Conservation (phyloP, 148 eudicot genomes). For the Rhododendron griersonianum region DNA sequence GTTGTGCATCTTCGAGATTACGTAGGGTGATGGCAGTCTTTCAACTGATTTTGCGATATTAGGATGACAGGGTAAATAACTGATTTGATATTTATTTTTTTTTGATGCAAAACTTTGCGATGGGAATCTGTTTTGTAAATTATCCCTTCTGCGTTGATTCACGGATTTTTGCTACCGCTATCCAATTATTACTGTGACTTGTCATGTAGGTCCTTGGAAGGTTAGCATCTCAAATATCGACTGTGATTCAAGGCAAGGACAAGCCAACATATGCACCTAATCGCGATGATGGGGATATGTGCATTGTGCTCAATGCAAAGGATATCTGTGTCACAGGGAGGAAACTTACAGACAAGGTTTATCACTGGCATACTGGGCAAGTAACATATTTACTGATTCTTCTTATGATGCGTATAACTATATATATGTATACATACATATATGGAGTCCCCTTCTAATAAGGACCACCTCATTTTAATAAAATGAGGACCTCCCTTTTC, state of each 20-base stretch:
- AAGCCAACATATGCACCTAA: constrained; percentile 88
- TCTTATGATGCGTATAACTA: not conserved
- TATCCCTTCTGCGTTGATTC: not conserved
- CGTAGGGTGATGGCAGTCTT: not conserved
- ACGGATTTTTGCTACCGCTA: not conserved
- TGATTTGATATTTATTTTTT: not conserved
- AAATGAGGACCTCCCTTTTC: too few species aligned
- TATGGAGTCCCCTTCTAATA: too few species aligned
- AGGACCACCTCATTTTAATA: too few species aligned
- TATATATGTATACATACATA: not conserved
- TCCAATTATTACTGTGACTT: not conserved
- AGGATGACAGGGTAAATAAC: not conserved
- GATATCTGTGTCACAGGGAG: constrained; percentile 85
- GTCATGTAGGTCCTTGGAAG: constrained; percentile 7
- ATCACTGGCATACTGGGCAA: constrained; percentile 95
- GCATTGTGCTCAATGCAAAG: constrained; percentile 86
- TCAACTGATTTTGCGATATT: not conserved
- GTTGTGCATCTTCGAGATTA: not conserved
- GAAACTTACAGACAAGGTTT: constrained; percentile 81
- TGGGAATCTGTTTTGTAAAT: not conserved
- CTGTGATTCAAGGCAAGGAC: constrained; percentile 93
- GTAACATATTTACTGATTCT: constrained; percentile 11
- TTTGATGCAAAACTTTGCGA: not conserved
- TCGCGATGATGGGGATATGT: constrained; percentile 97
- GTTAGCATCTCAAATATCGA: constrained; percentile 69